These are phyloP conservation scores for Allium sativum DNA, from an alignment of 106 monocot genomes.

Conservation along the genomic window DNA sequence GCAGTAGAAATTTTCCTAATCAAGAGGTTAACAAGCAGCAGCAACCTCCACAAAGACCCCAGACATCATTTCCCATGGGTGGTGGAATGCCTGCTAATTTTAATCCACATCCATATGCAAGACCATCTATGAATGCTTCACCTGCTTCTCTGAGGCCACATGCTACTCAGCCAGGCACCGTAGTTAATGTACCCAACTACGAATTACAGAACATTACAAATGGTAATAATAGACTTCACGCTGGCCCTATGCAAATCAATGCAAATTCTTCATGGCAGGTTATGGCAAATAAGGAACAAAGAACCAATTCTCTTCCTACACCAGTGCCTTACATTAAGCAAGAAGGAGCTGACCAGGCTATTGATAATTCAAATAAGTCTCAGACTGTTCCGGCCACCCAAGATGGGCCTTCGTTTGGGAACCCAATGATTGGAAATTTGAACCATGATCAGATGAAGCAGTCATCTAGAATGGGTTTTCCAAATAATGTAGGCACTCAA, in stretches of 20 bases:
- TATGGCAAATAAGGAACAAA: conserved; percentile 30
- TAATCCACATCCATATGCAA: conserved; percentile 34
- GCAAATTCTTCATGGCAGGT: conserved; percentile 20
- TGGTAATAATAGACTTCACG: conserved; percentile 39
- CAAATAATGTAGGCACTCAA: conserved; percentile 17
- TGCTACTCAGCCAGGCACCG: conserved; percentile 17
- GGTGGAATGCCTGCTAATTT: conserved; percentile 25
- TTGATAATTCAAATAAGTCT: conserved; percentile 17
- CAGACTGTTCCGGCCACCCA: conserved; percentile 5
- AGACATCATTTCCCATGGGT: conserved; percentile 41
- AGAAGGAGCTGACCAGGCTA: conserved; percentile 24
- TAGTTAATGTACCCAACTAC: conserved; percentile 23
- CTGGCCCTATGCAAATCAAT: conserved; percentile 23
- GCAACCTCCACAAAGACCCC: conserved; percentile 31
- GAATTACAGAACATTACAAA: conserved; percentile 29
- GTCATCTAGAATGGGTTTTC: conserved; percentile 17
- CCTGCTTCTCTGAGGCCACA: conserved; percentile 24
- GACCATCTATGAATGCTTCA: conserved; percentile 25
- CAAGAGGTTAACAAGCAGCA: conserved; percentile 44
- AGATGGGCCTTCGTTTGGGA: conserved; percentile 20
- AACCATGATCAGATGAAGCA: conserved; percentile 22
- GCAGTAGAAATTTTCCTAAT: conserved; percentile 18
- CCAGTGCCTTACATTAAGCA: conserved; percentile 24
- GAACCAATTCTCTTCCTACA: conserved; percentile 14
- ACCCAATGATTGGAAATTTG: conserved; percentile 7